These are phyloP conservation scores for Pterocarpus macrocarpus DNA, from an alignment of 306 rosid genomes.

Conservation along the genomic window DNA sequence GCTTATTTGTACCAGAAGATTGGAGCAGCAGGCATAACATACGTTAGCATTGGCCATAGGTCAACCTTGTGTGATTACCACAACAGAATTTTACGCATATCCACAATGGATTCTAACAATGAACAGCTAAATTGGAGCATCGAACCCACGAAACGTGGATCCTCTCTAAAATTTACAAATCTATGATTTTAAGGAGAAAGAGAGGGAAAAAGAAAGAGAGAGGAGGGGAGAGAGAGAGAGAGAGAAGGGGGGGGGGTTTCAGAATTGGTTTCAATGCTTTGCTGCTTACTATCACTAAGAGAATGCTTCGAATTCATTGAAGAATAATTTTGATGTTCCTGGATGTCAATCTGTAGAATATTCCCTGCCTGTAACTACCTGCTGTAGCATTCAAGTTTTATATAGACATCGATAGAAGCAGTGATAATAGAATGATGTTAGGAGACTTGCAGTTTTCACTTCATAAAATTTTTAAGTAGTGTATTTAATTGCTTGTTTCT, in stretches of 20 bases:
- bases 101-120: slow-evolving; percentile 51
- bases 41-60: slow-evolving; percentile 86
- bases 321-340: slow-evolving; percentile 28
- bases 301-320: slow-evolving; percentile 35
- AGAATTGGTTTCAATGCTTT: slow-evolving; percentile 28
- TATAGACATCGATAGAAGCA: slow-evolving; percentile 25
- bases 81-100: slow-evolving; percentile 62
- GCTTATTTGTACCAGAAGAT: slow-evolving; percentile 75
- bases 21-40: slow-evolving; percentile 81
- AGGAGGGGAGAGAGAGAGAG: too few relatives aligned
- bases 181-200: slow-evolving; percentile 22
- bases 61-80: slow-evolving; percentile 70
- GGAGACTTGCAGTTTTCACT: neutral
- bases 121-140: slow-evolving; percentile 68
- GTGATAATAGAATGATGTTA: neutral
- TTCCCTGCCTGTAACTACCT: slow-evolving; percentile 9
- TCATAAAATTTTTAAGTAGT: neutral
- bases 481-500: neutral
- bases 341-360: slow-evolving; percentile 34
- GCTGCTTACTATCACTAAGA: slow-evolving; percentile 18
- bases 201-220: too few relatives aligned
- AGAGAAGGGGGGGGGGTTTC: neutral
- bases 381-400: slow-evolving; percentile 7
- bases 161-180: slow-evolving; percentile 39
- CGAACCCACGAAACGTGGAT: slow-evolving; percentile 54